Base-by-base conservation (phyloP, 2,329 filamentous ascomycete species). In the Pyrenophora seminiperda region DNA sequence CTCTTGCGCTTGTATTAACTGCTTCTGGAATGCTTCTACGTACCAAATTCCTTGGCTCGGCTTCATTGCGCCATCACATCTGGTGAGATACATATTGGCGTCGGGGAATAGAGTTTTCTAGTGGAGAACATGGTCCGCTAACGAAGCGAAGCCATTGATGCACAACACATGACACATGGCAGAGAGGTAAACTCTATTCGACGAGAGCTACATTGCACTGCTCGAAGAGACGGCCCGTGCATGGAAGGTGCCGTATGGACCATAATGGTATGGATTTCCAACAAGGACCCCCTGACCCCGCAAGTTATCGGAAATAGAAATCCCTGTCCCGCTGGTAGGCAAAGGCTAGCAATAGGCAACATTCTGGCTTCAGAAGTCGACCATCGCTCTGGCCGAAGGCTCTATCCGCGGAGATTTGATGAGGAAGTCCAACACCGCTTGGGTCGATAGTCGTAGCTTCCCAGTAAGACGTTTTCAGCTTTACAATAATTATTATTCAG, bases 121-220 rank as follows among this genome's bases (percentile, higher is more conserved):
- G 54, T 50, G 50, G 53, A 41, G 45, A 32, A 40, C 22, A 34
- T 50, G 38, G 46, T 45, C 49, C 42, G 54, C 53, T 42, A 53
- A 46, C 37, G 43, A 54, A 59, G 53, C 56, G 45, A 60, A 47
- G 45, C 47, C 33, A 52, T 44, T 38, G 32, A 61, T 59, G 55
- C 60, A 58, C 53, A 53, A 60, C 55, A 58, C 62, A 62, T 55
- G 56, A 56, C 59, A 51, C 51, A 42, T 37, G 39, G 39, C 44
- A 41, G 36, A 56, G 36, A 56, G 17, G 49, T 22, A 53, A 58
- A 61, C 53, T 45, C 47, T 53, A 53, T 50, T 32, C 37, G 24
- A 34, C 29, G 24, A 40, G 39, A 27, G 31, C 27, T 47, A 46
- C 22, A 53, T 44, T 57, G 47, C 48, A 50, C 44, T 38, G 45